phyloP scores from a whole-genome alignment of 2,329 filamentous ascomycete species.

The Ascochyta pisi region DNA sequence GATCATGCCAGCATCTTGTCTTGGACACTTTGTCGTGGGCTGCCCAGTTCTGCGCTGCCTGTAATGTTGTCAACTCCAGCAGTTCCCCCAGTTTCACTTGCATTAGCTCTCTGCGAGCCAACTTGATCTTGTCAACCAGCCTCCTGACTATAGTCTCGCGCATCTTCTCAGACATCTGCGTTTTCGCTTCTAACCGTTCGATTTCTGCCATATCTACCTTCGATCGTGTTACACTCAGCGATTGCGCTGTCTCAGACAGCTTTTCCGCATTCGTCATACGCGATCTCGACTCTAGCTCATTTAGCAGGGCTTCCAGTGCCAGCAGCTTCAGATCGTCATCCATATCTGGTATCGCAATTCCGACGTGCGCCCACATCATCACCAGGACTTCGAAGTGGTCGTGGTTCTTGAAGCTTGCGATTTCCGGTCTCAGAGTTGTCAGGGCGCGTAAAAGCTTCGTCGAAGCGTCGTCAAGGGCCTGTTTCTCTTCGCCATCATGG shows the following conservation, averaged over 20 bases:
- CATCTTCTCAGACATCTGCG: neutral
- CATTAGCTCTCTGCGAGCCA: slow-evolving; percentile 11
- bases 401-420: slow-evolving; percentile 20
- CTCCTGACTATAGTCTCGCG: neutral
- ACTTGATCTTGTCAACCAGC: slow-evolving; percentile 14
- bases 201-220: neutral
- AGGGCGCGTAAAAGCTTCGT: slow-evolving; percentile 21
- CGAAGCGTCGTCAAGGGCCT: neutral
- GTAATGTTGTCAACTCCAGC: slow-evolving; percentile 20
- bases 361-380: slow-evolving; percentile 27
- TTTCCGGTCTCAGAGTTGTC: slow-evolving; percentile 29
- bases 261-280: neutral
- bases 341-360: slow-evolving; percentile 22
- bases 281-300: slow-evolving; percentile 1
- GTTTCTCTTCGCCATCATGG: slow-evolving; percentile 4
- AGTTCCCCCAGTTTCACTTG: slow-evolving; percentile 14
- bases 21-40: neutral
- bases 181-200: neutral
- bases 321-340: slow-evolving; percentile 24
- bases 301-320: slow-evolving; percentile 20
- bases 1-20: neutral
- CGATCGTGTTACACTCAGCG: neutral
- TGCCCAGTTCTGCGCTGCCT: slow-evolving; percentile 23
- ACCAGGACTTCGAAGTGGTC: slow-evolving; percentile 22
- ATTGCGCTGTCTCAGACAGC: neutral